Conservation (phyloP, 192 early-diverging fungal species). For the Podila minutissima region DNA sequence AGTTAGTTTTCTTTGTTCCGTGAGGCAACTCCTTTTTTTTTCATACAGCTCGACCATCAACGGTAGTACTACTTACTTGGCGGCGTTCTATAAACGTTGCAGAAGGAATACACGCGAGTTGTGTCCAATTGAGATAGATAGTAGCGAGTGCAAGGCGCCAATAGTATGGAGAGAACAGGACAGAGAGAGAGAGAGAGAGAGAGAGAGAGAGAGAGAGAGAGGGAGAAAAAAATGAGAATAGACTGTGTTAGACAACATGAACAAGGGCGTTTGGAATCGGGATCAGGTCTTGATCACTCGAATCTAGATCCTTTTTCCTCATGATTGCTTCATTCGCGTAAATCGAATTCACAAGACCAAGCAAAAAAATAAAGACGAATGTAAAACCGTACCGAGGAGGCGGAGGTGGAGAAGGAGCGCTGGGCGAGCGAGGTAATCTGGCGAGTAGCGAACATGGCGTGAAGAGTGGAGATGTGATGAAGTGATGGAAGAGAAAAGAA, state of each 20-base stretch:
- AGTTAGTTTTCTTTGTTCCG: no score
- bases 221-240: no score
- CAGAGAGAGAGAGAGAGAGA: background rate
- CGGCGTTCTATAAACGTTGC: slow-evolving; percentile 19
- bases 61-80: slow-evolving; percentile 17
- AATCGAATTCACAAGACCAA: background rate
- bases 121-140: background rate
- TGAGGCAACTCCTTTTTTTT: no score
- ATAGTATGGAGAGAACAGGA: background rate
- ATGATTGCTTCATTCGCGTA: background rate
- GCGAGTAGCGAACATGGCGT: slow-evolving; percentile 5
- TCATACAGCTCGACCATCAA: no score
- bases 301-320: background rate
- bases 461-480: slow-evolving; percentile 8
- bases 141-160: background rate
- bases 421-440: slow-evolving; percentile 8
- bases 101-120: background rate
- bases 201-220: no score
- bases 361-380: background rate
- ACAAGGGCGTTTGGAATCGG: background rate
- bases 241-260: no score
- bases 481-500: slow-evolving; percentile 1
- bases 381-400: slow-evolving; percentile 50
- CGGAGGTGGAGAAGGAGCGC: slow-evolving; percentile 62
- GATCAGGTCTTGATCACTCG: background rate